phyloP scores from a whole-genome alignment of 345 rosid genomes.

The Arabis alpina region DNA sequence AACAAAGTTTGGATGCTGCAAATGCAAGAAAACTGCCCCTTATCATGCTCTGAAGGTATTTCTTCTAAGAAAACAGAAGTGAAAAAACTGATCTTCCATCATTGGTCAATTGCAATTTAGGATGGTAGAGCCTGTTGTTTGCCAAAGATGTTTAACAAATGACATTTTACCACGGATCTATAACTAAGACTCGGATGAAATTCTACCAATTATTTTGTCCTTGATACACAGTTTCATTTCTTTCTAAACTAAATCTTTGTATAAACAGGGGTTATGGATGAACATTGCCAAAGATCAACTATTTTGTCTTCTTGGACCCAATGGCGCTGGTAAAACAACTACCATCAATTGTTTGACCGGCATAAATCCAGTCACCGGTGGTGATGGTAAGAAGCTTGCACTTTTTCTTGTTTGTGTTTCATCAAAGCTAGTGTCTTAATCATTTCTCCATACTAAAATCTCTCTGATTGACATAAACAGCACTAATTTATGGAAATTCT shows the following conservation, averaged over 20 bases:
- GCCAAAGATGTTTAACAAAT: neutral
- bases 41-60: conserved; percentile 82
- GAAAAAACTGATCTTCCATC: neutral
- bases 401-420: neutral
- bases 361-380: conserved; percentile 73
- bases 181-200: neutral
- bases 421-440: conserved; percentile 1
- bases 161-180: neutral
- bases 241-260: conserved; percentile 17
- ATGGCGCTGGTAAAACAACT: conserved; percentile 97
- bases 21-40: conserved; percentile 80
- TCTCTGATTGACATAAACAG: conserved; percentile 48
- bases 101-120: neutral
- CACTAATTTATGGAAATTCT: conserved; percentile 75
- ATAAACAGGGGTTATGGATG: conserved; percentile 75
- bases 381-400: conserved; percentile 66
- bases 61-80: conserved; percentile 8
- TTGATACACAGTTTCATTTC: neutral
- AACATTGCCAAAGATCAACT: conserved; percentile 82
- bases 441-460: conserved; percentile 17
- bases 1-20: conserved; percentile 60
- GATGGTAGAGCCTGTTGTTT: neutral
- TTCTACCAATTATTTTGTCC: neutral
- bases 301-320: conserved; percentile 96
- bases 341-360: conserved; percentile 85